Evolutionary conservation across 345 rosid species (phyloP), one percentile per base, ranked within the genome.

Genomic region (Brassica incana): DNA sequence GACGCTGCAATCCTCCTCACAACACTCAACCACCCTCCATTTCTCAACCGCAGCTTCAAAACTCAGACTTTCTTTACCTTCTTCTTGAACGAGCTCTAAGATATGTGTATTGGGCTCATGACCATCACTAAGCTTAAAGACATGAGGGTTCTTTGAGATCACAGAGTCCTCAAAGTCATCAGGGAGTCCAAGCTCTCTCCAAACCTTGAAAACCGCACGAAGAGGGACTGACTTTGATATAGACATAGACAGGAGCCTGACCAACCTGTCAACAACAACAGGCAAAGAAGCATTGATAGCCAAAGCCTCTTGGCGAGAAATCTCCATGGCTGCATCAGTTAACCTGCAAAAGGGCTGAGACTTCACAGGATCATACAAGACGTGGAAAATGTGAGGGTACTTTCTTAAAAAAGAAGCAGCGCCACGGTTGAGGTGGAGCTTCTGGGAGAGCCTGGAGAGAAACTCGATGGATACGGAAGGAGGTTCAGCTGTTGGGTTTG

Each of bases 171-270:
- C 99, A 76, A 93, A 93, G 60, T 93, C 94, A 85, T 91, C 96
- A 1, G 99, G 99, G 67, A 95, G 92, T 5, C 97, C 94, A 63
- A 91, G 85, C 65, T 95, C 98, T 85, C 92, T 91, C 99, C 97
- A 95, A 14, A 93, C 96, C 84, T 95, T 93, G 73, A 91, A 95
- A 74, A 93, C 43, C 10, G 98, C 94, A 32, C 94, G 90, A 35
- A 93, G 92, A 0, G 99, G 98, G 83, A 93, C 48, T 0, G 97
- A 87, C 62, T 87, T 90, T 8, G 93, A 82, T 3, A 77, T 38
- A 0, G 98, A 90, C 90, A 95, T 89, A 2, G 85, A 86, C 70
- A 95, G 77, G 71, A 95, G 84, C 78, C 87, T 83, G 66, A 89
- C 86, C 74, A 95, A 74, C 18, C 88, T 71, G 45, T 93, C 88